These are phyloP conservation scores for Saccharomycopsis selenospora DNA, from an alignment of 805 yeast genomes.

Conservation along the genomic window DNA sequence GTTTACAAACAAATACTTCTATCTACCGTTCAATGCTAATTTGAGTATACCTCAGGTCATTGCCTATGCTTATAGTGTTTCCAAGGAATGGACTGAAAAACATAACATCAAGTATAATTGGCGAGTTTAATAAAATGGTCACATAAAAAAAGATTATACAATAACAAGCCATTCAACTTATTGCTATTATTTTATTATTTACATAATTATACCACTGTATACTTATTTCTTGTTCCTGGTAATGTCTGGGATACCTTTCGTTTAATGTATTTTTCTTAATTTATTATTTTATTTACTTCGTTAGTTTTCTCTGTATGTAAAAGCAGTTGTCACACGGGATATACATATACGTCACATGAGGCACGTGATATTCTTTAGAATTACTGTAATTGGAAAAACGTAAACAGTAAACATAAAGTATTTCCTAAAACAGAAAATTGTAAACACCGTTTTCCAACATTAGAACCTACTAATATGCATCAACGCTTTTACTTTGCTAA, in stretches of 20 bases:
- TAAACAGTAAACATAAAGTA: background rate
- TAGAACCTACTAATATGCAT: background rate
- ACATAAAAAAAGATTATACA: too few species aligned
- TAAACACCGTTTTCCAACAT: background rate
- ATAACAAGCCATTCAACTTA: too few species aligned
- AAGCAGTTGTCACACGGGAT: too few species aligned
- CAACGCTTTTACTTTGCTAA: background rate
- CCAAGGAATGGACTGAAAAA: conserved; percentile 20
- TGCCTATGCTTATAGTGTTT: conserved; percentile 14
- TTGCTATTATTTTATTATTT: too few species aligned
- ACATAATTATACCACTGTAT: too few species aligned
- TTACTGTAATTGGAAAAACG: background rate
- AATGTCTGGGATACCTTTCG: too few species aligned
- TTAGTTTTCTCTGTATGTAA: too few species aligned
- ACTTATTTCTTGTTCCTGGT: too few species aligned
- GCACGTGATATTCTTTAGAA: background rate
- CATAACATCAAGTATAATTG: conserved; percentile 10
- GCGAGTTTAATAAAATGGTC: too few species aligned
- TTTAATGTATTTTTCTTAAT: too few species aligned
- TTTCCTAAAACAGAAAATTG: background rate
- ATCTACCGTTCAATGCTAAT: conserved; percentile 18
- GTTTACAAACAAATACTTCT: conserved; percentile 2
- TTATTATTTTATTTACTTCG: too few species aligned
- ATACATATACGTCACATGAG: background rate
- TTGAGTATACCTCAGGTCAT: conserved; percentile 15